Evolutionary conservation across 768 basidiomycete species (phyloP), one percentile per base, ranked within the genome.

Genomic region (Scleroderma bovista): DNA sequence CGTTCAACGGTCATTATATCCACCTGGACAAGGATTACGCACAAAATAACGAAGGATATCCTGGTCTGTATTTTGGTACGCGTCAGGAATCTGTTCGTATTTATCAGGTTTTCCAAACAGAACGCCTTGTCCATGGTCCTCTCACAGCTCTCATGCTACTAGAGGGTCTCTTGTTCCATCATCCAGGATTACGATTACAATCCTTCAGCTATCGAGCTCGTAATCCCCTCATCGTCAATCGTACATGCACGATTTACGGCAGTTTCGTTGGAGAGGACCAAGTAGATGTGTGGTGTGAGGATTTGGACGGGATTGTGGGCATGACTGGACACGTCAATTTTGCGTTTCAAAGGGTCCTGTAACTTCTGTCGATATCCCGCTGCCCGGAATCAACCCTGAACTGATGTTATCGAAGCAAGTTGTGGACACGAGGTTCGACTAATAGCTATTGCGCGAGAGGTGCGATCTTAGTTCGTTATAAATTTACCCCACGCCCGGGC

Each of bases 61-160:
- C 83, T 53, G 88, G 86, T 81, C 54, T 46, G 51, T 49, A 7
- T 20, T 40, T 19, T 20, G 36, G 26, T 17, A 45, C 26, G 26
- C 37, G 23, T 4, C 24, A 37, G 15, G 26, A 7, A 5, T 26
- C 32, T 22, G 20, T 34, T 26, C 16, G 29, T 24, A 20, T 38
- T 20, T n/a, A 51, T 34, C 34, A 49, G n/a, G 43, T 22, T 15
- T 23, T 22, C 46, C 33, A 26, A 22, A 29, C 58, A 88, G 87
- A 88, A 66, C 79, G 87, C 11, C 75, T 93, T n/a, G 86, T 92
- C 11, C 90, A 92, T 60, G 89, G 87, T 0, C 89, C 90, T 36
- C 68, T 93, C 38, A 91, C 84, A 2, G 88, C 89, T 0, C 70
- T 88, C 46, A 82, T 92, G 78, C 71, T 92, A 5, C 70, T 92